Evolutionary conservation across 495 filamentous ascomycete species (phyloP), one percentile per base, ranked within the genome.

Genomic region (Aspergillus panamensis): DNA sequence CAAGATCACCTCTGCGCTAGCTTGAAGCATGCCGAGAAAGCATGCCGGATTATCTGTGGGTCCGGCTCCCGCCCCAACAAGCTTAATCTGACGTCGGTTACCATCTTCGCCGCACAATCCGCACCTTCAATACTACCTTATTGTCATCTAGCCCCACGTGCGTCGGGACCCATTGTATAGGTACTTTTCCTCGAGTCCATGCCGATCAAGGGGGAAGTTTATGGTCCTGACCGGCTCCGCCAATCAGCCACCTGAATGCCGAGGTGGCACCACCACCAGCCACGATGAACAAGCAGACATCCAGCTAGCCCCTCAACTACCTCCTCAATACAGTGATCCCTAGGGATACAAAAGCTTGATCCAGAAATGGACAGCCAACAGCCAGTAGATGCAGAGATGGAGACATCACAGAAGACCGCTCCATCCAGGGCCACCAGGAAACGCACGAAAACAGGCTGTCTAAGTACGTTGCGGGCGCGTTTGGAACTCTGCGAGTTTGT

Each of bases 371-470:
- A 17, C 17, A 48, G 42, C 19, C 51, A 59, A 42, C 32, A 25
- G 25, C 25, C 12, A 40, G 51, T 20, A 16, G 40, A 40, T 9
- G 33, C 33, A 30, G 44, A 47, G 32, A 10, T 59, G n/a, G 51
- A 50, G 14, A 16, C 30, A 21, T 40, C 53, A 10, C 63, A 51
- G 35, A 63, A 61, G 53, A 56, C 62, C 29, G 56, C 59, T 42
- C 32, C 65, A 29, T 63, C 63, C 49, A 69, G 64, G 61, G 55
- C 48, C 19, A 65, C 71, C 14, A 77, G 72, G 63, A 96, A 91
- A 69, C 82, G 94, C 64, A 97, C 94, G 39, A 98, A 98, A 74
- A 97, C 94, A 2, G 94, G 94, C 21, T 98, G 94, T 72, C 77
- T 98, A 58, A 98, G 90, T 94, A 82, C 67, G 89, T 82, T 57